Percentiles rank a stretch among this genome's conserved stretches.
Conservation (phyloP, 1,284 basidiomycete genomes). For the Papiliotrema fonsecae region DNA sequence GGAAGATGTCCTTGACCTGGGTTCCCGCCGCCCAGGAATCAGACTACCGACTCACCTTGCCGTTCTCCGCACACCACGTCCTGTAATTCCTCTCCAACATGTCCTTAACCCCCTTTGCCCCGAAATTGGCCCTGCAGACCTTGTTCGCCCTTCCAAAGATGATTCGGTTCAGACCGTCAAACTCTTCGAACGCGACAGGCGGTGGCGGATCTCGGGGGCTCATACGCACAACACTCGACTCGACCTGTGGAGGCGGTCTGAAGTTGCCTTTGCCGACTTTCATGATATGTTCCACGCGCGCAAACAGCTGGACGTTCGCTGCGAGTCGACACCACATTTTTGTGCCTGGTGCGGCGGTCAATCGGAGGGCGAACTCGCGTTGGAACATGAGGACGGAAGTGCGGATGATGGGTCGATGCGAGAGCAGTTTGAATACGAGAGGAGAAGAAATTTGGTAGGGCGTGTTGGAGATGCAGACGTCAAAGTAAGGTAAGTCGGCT, state of each 20-base stretch:
- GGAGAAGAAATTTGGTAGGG: slow-evolving; percentile 96
- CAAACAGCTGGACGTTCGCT: slow-evolving; percentile 93
- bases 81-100: slow-evolving; percentile 92
- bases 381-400: slow-evolving; percentile 99
- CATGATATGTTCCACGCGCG: slow-evolving; percentile 94
- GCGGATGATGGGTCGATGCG: slow-evolving; percentile 89
- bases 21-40: background rate
- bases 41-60: slow-evolving; percentile 55
- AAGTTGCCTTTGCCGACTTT: slow-evolving; percentile 96
- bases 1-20: background rate
- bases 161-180: slow-evolving; percentile 89
- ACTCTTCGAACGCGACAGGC: slow-evolving; percentile 92
- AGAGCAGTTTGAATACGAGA: slow-evolving; percentile 92
- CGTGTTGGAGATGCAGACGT: slow-evolving; percentile 98
- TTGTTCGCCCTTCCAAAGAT: slow-evolving; percentile 89
- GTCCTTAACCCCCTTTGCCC: slow-evolving; percentile 87
- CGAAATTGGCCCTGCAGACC: slow-evolving; percentile 77
- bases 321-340: slow-evolving; percentile 90
- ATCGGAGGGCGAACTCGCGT: slow-evolving; percentile 90
- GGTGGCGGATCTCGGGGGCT: slow-evolving; percentile 93
- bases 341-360: slow-evolving; percentile 80
- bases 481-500: slow-evolving; percentile 92
- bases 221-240: slow-evolving; percentile 85
- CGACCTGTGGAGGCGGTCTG: slow-evolving; percentile 91
- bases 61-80: slow-evolving; percentile 85